Base-by-base conservation (phyloP, 495 filamentous ascomycete species). In the Antarctomyces pellizariae region DNA sequence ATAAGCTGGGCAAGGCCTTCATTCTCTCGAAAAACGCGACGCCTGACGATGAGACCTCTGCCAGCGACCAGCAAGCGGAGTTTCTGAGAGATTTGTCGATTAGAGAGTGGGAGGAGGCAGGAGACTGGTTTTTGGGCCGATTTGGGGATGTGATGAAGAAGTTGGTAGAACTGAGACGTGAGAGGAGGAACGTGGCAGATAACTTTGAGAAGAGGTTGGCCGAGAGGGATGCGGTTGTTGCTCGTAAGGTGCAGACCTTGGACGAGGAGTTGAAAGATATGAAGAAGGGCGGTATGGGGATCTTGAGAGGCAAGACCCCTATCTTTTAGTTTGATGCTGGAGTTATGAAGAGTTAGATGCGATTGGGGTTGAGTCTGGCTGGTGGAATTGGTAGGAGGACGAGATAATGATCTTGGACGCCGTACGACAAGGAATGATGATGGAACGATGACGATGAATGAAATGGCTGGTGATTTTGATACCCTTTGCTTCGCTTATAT, bases 81-180 rank as follows among this genome's bases (percentile, higher is more conserved):
- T 76, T 79, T 44, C 68, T 82, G 35, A 48, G 57, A 6, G 57
- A 56, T 3, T 51, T 90, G 40, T 41, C 62, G 2, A 56, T 76
- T 13, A 52, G 61, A 14, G 71, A 84, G 42, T 86, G 80, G 73
- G 80, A 92, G 42, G 57, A 72, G 25, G 65, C 71, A 8, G 80
- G 80, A 5, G 77, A 92, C 34, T 69, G 74, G 55, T 64, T 92
- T 21, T 49, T 84, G 8, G 64, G 67, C 2, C 61, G 59, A 33
- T 83, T 86, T 37, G 52, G 53, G 4, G 52, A 57, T 5, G 44
- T 82, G 10, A 53, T 82, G 34, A 42, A 50, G 10, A 58, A 64
- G 36, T 59, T 83, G 39, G 75, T 63, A 32, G 52, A 64, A 0
- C 53, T 68, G 16, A 53, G 79, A 24, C 56, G 58, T 30, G 54